Percentiles rank a stretch among this genome's conserved stretches.
phyloP scores from a whole-genome alignment of 257 asterid species.

The Scutellaria galericulata region DNA sequence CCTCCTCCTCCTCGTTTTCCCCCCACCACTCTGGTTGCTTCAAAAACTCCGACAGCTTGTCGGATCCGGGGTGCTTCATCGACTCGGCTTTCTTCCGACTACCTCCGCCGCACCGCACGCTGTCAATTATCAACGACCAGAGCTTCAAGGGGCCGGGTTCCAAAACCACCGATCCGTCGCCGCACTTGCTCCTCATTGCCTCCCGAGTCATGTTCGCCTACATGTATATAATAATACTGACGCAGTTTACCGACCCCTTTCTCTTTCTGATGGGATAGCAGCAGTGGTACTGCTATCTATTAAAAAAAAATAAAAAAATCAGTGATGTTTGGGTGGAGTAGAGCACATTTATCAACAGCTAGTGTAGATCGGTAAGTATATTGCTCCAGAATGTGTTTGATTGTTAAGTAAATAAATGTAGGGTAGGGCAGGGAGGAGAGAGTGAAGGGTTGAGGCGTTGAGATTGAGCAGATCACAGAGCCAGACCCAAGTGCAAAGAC shows the following conservation, averaged over 20 bases:
- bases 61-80: slow-evolving; percentile 51
- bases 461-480: slow-evolving; percentile 18
- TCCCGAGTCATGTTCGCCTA: slow-evolving; percentile 39
- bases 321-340: not conserved
- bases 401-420: not conserved
- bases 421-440: not conserved
- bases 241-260: not conserved
- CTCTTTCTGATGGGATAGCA: not conserved
- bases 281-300: too few species aligned
- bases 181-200: slow-evolving; percentile 51
- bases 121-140: slow-evolving; percentile 69
- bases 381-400: not conserved
- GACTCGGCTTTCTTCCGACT: slow-evolving; percentile 35
- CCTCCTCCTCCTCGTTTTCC: slow-evolving; percentile 49
- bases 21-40: slow-evolving; percentile 69
- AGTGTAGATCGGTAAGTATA: too few species aligned
- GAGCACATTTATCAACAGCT: too few species aligned
- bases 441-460: not conserved
- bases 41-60: slow-evolving; percentile 68
- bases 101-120: slow-evolving; percentile 72
- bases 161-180: slow-evolving; percentile 59
- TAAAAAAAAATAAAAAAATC: not conserved
- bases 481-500: not conserved
- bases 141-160: slow-evolving; percentile 58
- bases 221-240: not conserved